Conservation (phyloP, 2,329 filamentous ascomycete genomes). For the Lasiodiplodia sp. region DNA sequence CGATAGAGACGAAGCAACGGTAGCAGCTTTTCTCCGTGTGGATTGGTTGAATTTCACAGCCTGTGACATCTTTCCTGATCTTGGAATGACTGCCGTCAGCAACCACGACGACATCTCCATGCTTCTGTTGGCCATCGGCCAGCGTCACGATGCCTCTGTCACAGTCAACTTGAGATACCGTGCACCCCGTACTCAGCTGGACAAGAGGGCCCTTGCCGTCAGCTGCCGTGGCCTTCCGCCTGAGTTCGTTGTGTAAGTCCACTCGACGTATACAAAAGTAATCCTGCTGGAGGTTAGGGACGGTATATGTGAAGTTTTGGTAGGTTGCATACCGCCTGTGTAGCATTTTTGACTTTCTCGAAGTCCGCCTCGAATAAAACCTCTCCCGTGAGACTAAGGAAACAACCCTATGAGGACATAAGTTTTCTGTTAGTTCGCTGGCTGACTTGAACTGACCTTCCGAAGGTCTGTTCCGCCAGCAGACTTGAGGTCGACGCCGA, state of each 20-base stretch:
- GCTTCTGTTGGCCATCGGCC: slow-evolving; percentile 52
- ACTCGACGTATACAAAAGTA: slow-evolving; percentile 58
- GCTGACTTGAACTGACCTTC: too few species aligned
- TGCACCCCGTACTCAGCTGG: slow-evolving; percentile 51
- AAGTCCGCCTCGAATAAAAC: too few species aligned
- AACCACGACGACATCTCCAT: slow-evolving; percentile 61
- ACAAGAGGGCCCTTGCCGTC: slow-evolving; percentile 47
- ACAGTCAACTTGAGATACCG: slow-evolving; percentile 54
- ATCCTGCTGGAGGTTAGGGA: not conserved
- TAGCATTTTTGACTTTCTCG: too few species aligned
- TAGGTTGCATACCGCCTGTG: slow-evolving; percentile 5
- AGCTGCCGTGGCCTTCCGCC: slow-evolving; percentile 38
- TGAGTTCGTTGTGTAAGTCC: slow-evolving; percentile 61
- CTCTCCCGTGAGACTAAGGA: too few species aligned
- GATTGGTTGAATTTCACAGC: slow-evolving; percentile 47
- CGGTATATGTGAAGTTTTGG: not conserved
- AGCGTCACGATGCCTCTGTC: slow-evolving; percentile 53
- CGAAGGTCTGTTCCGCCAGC: too few species aligned
- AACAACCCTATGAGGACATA: too few species aligned
- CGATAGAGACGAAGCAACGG: slow-evolving; percentile 61
- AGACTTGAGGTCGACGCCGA: too few species aligned
- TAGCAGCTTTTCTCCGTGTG: slow-evolving; percentile 64
- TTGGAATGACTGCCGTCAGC: slow-evolving; percentile 60
- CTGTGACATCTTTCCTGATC: slow-evolving; percentile 40
- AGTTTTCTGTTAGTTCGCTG: too few species aligned